phyloP scores from a whole-genome alignment of 2,329 filamentous ascomycete genomes.

The Aureobasidium subglaciale region DNA sequence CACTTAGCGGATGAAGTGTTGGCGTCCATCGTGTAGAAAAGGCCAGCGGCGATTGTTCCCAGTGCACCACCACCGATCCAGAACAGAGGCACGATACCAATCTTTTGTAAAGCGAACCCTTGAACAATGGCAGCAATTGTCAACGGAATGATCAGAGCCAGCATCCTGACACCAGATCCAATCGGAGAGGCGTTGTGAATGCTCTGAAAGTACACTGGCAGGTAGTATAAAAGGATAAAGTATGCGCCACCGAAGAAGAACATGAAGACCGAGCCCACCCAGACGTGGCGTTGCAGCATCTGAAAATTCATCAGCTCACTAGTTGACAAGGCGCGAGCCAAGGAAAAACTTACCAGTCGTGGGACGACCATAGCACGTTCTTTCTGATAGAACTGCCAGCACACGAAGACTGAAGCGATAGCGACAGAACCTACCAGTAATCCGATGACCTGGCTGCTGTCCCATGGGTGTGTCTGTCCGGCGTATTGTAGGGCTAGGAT shows the following conservation, averaged over 20 bases:
- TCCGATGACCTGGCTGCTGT: conserved; percentile 36
- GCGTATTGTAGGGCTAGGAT: conserved; percentile 44
- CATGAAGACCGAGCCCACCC: conserved; percentile 24
- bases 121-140: not conserved
- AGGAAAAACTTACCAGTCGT: not conserved
- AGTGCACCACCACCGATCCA: not conserved
- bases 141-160: not conserved
- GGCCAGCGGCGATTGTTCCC: conserved; percentile 24
- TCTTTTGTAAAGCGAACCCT: not conserved
- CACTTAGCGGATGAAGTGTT: conserved; percentile 33
- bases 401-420: not conserved
- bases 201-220: conserved; percentile 44
- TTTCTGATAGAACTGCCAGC: not conserved
- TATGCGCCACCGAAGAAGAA: conserved; percentile 37
- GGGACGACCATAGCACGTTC: conserved; percentile 13
- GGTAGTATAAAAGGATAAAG: conserved; percentile 40
- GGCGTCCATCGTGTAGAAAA: conserved; percentile 36
- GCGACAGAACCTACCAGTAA: conserved; percentile 38
- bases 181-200: conserved; percentile 39
- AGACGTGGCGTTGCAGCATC: not conserved
- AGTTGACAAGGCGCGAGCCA: not conserved
- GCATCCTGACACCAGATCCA: not conserved
- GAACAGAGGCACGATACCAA: not conserved
- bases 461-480: conserved; percentile 33
- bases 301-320: not conserved